Base-by-base conservation (phyloP, 1,284 basidiomycete genomes). In the Naganishia cerealis region DNA sequence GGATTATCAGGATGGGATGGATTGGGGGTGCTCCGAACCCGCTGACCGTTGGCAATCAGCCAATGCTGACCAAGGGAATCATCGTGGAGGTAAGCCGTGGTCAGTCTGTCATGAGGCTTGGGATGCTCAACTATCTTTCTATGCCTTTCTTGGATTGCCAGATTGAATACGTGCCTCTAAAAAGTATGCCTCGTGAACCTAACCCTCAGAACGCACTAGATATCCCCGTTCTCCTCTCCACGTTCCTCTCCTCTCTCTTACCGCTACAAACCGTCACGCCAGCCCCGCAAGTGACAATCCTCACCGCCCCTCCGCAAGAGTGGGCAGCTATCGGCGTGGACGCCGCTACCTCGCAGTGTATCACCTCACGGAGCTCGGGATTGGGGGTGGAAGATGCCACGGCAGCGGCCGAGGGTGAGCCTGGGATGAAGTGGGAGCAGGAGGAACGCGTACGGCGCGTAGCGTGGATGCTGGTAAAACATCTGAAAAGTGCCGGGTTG, bases 1-100 rank as follows among this genome's bases (percentile, higher is more conserved):
- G 61, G 61, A 54, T 63, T 15, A 40, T 63, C 13, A 53, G 61
- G 26, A 54, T 63, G 38, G 61, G 61, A 8, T 63, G 61, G 61
- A 38, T 63, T 15, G 61, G 61, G 15, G 61, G 61, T 15, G 50
- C 61, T 16, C 61, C 61, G 15, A 63, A 63, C 54, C 36, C 61
- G 2, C 26, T 63, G n/a, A 54, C 39, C 18, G 15, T 52, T 15
- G 50, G 50, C 38, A 63, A 42, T n/a, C 50, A 53, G 38, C n/a
- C 39, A 10, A 16, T n/a, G 7, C 15, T 29, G 13, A 54, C 61
- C 2, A 63, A 63, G 50, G 61, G 61, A 16, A 53, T 63, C 50
- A 63, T 63, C 21, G 48, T 63, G 4, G 61, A 63, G 39, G 61
- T 54, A 54, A 26, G 61, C 4, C 46, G n/a, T 2, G 10, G 24